Evolutionary conservation across 306 rosid genomes (phyloP).

Genomic region (Medicago lupulina): DNA sequence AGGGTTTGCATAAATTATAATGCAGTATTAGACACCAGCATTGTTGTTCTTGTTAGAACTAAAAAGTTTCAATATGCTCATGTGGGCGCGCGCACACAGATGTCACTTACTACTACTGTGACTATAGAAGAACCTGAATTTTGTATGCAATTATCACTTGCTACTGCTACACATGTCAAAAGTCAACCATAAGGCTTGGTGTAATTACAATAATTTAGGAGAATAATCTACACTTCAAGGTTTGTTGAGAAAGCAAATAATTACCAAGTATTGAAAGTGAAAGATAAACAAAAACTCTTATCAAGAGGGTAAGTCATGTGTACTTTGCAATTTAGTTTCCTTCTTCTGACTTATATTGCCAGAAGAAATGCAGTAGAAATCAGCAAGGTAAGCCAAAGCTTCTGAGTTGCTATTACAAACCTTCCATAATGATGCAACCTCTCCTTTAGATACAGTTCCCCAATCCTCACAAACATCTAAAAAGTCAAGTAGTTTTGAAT

Average conservation of each 20-base stretch:
- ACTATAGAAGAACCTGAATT: not conserved
- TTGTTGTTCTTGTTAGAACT: not conserved
- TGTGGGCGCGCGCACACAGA: not conserved
- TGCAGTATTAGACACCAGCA: not conserved
- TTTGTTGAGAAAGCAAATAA: constrained; percentile 4
- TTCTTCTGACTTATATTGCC: constrained; percentile 31
- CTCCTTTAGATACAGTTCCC: constrained; percentile 86
- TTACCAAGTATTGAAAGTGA: not conserved
- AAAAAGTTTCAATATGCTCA: not conserved
- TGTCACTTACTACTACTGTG: too few relatives aligned
- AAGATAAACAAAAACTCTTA: not conserved
- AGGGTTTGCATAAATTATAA: too few relatives aligned
- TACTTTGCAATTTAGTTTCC: constrained; percentile 42
- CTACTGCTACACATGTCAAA: constrained; percentile 4
- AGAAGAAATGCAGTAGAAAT: constrained; percentile 61
- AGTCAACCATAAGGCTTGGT: not conserved
- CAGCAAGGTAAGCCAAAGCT: constrained; percentile 75
- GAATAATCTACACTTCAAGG: constrained; percentile 7
- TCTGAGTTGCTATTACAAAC: constrained; percentile 76
- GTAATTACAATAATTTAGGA: not conserved
- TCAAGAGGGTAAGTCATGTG: constrained; percentile 29
- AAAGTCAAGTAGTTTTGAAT: constrained; percentile 77
- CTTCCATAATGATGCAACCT: constrained; percentile 82
- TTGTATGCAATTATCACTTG: not conserved
- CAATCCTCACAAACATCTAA: constrained; percentile 66